These are phyloP conservation scores for Spinellus fusiger DNA, from an alignment of 192 early-diverging fungal genomes.

Conservation along the genomic window DNA sequence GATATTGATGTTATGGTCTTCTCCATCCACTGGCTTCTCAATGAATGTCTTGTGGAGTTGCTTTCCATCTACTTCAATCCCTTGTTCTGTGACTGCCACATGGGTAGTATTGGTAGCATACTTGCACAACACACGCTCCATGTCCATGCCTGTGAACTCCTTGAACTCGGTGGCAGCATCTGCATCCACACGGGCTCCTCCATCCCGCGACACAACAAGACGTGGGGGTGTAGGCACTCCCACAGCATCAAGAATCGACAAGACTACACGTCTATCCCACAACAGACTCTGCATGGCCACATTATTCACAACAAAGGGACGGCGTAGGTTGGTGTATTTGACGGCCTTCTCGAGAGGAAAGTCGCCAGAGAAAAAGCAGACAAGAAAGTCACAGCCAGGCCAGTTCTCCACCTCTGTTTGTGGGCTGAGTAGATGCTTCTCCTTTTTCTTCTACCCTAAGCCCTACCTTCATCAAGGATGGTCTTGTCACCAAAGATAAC, in stretches of 20 bases:
- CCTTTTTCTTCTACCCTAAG: not conserved
- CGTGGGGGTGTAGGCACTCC: conserved; percentile 79
- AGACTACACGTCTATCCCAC: conserved; percentile 83
- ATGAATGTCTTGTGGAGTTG: conserved; percentile 90
- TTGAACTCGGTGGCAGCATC: conserved; percentile 18
- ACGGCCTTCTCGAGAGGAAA: conserved; percentile 94
- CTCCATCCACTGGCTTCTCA: conserved; percentile 91
- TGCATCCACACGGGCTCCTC: conserved; percentile 42
- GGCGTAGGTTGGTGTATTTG: conserved; percentile 72
- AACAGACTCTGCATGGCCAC: conserved; percentile 83
- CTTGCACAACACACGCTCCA: conserved; percentile 11
- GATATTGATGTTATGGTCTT: conserved; percentile 96
- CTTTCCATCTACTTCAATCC: conserved; percentile 63
- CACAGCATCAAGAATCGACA: conserved; percentile 71
- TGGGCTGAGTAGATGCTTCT: not conserved
- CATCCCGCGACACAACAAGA: conserved; percentile 63
- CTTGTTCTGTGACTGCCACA: conserved; percentile 40
- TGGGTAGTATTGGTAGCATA: not conserved
- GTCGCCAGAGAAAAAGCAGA: conserved; percentile 90
- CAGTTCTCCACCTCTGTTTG: conserved; percentile 70
- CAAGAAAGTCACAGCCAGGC: conserved; percentile 93
- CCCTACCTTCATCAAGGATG: conserved; percentile 84
- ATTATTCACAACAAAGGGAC: conserved; percentile 91
- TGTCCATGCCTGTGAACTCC: conserved; percentile 22
- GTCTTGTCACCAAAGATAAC: conserved; percentile 95